These are phyloP conservation scores for Heracleum sosnowskyi DNA, from an alignment of 129 eudicot genomes.

Conservation along the genomic window DNA sequence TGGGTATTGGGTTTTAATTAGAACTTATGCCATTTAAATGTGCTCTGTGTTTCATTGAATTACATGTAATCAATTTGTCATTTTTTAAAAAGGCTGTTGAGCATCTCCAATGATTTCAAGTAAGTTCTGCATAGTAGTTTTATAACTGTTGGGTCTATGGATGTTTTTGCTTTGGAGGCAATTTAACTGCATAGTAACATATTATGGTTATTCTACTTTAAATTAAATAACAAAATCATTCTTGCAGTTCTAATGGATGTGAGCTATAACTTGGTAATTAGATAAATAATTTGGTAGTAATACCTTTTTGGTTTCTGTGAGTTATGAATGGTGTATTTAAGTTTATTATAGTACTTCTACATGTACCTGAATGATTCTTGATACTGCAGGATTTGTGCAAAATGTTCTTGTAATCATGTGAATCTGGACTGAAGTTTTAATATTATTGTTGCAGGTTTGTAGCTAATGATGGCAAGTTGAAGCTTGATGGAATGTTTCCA, in stretches of 20 bases:
- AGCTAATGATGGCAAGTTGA: slow-evolving; percentile 82
- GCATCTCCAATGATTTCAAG: not conserved
- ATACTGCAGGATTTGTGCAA: not conserved
- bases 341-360: not conserved
- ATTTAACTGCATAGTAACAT: too few species aligned
- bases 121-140: not conserved
- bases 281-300: too few species aligned
- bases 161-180: not conserved
- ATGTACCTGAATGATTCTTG: not conserved
- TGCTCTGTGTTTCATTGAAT: not conserved
- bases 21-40: not conserved
- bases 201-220: too few species aligned
- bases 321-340: not conserved
- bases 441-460: slow-evolving; percentile 42
- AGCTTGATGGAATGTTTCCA: slow-evolving; percentile 61
- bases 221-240: too few species aligned
- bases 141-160: not conserved
- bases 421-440: not conserved
- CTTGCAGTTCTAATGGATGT: not conserved
- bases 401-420: not conserved
- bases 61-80: not conserved
- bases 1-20: not conserved
- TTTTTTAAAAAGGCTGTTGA: not conserved
- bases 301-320: not conserved
- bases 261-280: too few species aligned